Conservation (phyloP, 169 alveolate genomes). For the Miamiensis avidus region DNA sequence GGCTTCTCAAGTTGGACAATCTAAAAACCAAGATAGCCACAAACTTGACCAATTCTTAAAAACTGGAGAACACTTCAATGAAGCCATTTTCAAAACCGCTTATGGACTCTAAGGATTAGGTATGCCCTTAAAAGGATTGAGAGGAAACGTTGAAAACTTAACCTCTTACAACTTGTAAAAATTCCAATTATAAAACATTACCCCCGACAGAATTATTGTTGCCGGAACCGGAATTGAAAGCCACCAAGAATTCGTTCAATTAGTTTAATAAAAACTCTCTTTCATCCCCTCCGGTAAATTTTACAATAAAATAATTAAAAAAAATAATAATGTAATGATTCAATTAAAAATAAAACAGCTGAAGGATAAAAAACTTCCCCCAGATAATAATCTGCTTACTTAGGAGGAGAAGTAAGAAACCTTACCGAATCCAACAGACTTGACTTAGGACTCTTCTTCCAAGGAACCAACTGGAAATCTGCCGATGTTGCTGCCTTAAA, state of each 20-base stretch:
- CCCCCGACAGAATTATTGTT: constrained; percentile 65
- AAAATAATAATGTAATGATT: background rate
- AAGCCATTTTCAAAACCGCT: constrained; percentile 66
- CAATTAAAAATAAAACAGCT: background rate
- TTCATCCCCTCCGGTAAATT: constrained; percentile 58
- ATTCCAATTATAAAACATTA: constrained; percentile 65
- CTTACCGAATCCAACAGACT: constrained; percentile 63
- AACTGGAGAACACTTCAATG: constrained; percentile 54
- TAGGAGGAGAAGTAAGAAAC: constrained; percentile 75
- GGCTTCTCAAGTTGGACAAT: constrained; percentile 66
- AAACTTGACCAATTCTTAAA: constrained; percentile 49
- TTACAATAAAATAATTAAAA: background rate
- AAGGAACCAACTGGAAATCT: constrained; percentile 50
- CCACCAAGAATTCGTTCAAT: constrained; percentile 67
- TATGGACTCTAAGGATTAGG: constrained; percentile 70
- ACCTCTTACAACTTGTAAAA: constrained; percentile 63
- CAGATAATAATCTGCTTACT: constrained; percentile 57
- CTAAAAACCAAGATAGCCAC: constrained; percentile 62
- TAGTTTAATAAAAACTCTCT: constrained; percentile 62
- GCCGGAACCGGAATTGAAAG: constrained; percentile 65
- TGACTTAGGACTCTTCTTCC: constrained; percentile 59
- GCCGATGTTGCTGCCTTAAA: constrained; percentile 47
- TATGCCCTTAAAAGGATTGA: constrained; percentile 70
- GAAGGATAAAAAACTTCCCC: constrained; percentile 34
- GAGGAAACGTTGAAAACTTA: constrained; percentile 61